Evolutionary conservation across 179 eudicot genomes (phyloP).

Genomic region (Corrigiola litoralis): DNA sequence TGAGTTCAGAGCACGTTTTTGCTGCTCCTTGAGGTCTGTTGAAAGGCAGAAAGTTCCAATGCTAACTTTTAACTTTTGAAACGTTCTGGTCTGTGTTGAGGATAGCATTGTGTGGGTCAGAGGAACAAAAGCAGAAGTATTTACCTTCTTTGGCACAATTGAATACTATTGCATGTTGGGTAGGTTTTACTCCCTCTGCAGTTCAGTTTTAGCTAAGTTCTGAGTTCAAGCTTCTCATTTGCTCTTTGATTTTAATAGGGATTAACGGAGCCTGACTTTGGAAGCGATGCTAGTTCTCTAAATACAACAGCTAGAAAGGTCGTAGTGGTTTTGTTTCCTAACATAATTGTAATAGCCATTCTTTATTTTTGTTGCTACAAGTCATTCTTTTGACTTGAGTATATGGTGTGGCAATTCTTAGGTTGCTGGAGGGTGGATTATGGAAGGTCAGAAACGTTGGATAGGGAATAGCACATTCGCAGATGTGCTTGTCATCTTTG

Average conservation of each 20-base stretch:
- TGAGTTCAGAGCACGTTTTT: background rate
- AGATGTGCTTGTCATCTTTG: constrained; percentile 82
- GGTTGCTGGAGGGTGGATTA: constrained; percentile 97
- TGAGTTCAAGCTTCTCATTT: background rate
- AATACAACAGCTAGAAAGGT: constrained; percentile 91
- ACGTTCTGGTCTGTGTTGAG: constrained; percentile 20
- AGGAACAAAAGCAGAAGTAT: constrained; percentile 75
- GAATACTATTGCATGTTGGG: constrained; percentile 85
- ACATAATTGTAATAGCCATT: background rate
- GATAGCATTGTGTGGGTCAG: constrained; percentile 79
- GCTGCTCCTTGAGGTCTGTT: background rate
- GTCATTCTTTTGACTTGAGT: constrained; percentile 5
- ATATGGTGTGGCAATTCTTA: constrained; percentile 24
- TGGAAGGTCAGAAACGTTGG: constrained; percentile 98
- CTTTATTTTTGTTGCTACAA: background rate
- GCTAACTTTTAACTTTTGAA: background rate
- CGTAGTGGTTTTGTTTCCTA: background rate
- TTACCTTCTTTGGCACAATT: constrained; percentile 79
- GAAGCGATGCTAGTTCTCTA: constrained; percentile 93
- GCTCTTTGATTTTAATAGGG: constrained; percentile 37
- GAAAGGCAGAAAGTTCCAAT: background rate
- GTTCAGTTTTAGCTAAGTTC: background rate
- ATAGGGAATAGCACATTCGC: constrained; percentile 98
- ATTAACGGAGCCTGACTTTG: constrained; percentile 91
- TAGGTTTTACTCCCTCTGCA: constrained; percentile 21